Evolutionary conservation across 371 early-diverging fungal species (phyloP).

Genomic region (Actinomucor elegans): DNA sequence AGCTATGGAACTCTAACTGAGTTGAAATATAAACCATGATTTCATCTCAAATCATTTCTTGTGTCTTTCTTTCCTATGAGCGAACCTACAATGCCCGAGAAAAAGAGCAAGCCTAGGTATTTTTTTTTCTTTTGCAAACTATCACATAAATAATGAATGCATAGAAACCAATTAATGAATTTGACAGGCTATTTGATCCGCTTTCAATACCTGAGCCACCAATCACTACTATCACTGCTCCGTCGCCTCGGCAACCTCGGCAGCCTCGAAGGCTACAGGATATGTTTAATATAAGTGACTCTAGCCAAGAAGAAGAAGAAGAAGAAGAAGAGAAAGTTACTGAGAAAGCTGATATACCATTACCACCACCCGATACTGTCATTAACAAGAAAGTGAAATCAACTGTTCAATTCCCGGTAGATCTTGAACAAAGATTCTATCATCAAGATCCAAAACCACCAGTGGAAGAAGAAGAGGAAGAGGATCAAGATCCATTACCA

Average conservation of each 20-base stretch:
- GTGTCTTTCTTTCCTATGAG: no score
- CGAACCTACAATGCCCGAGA: no score
- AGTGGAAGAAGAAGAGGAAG: constrained; percentile 12
- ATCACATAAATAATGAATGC: not conserved
- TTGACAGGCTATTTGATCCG: constrained; percentile 13
- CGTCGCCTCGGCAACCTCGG: not conserved
- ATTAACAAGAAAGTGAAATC: not conserved
- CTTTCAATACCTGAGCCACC: not conserved
- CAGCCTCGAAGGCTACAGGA: constrained; percentile 2
- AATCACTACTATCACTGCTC: not conserved
- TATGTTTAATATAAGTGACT: constrained; percentile 13
- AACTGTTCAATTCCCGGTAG: constrained; percentile 11
- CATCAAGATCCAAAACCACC: constrained; percentile 19
- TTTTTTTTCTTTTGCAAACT: no score
- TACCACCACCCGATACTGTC: not conserved
- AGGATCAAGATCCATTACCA: not conserved
- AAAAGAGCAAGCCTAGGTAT: no score
- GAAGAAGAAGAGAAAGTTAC: not conserved
- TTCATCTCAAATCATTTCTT: no score
- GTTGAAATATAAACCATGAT: no score
- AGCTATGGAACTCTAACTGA: no score
- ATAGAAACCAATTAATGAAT: not conserved
- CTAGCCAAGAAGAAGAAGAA: constrained; percentile 6
- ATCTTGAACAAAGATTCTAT: constrained; percentile 14
- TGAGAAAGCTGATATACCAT: not conserved